Evolutionary conservation across 2,329 filamentous ascomycete species (phyloP), one percentile per base, ranked within the genome.

Genomic region (Mollisiaceae sp.): DNA sequence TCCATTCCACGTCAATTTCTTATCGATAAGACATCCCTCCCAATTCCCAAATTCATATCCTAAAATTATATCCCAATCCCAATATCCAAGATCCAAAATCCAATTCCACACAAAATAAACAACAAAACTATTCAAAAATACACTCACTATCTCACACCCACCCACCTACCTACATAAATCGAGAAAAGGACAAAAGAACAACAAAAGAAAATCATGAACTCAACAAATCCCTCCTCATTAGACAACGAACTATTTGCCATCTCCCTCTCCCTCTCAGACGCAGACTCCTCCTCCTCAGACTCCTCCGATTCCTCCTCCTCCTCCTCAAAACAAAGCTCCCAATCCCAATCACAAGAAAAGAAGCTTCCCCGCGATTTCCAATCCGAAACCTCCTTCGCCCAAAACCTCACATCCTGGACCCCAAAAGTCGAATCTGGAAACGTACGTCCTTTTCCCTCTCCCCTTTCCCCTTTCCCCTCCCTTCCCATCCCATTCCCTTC

Each of bases 171-270:
- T n/a, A n/a, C n/a, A n/a, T n/a, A 15, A 15, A 45, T 15, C 41
- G 4, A 9, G 41, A 45, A 9, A 45, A 12, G 9, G 41, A 20
- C n/a, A 52, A 22, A 14, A 15, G 2, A 1, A 14, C 8, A n/a
- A 18, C 8, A 12, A 54, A 35, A 11, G 32, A 59, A 11, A 77
- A 74, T 73, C 77, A 77, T 62, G 75, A 78, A 59, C n/a, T n/a
- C n/a, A n/a, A n/a, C n/a, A n/a, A n/a, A n/a, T n/a, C n/a, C n/a
- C n/a, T n/a, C n/a, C n/a, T n/a, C n/a, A n/a, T 74, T 77, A 43
- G 71, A 76, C 43, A 71, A 78, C 14, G 78, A 77, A 35, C 78
- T 82, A 60, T 76, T 83, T 63, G 73, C 73, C 69, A 82, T 83
- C 66, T 75, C 78, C 27, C 73, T 82, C 62, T 78, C 78, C 43